Evolutionary conservation across 177 flowering plant species (phyloP).

Genomic region (Vitis hybrid): DNA sequence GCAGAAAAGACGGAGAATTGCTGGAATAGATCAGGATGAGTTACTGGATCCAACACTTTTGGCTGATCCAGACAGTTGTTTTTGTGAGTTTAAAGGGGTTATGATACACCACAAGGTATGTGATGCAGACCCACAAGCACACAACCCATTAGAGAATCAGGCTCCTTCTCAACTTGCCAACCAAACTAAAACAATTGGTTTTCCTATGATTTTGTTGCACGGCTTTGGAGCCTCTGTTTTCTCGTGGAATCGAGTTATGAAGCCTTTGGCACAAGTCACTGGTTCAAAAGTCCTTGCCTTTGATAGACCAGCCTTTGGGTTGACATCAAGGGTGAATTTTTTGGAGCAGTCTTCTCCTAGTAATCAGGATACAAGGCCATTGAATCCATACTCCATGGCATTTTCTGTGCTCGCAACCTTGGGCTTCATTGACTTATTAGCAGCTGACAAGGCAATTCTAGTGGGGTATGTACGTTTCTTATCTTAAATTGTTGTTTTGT

Average conservation of each 20-base stretch:
- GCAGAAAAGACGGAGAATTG: constrained; percentile 43
- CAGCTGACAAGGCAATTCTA: constrained; percentile 66
- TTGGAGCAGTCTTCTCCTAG: constrained; percentile 15
- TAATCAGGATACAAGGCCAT: constrained; percentile 25
- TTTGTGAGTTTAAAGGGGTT: constrained; percentile 75
- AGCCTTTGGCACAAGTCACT: constrained; percentile 55
- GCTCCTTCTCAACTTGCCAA: constrained; percentile 21
- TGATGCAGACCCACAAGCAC: constrained; percentile 28
- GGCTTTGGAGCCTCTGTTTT: constrained; percentile 96
- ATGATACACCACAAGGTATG: constrained; percentile 73
- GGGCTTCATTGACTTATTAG: constrained; percentile 63
- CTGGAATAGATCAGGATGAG: constrained; percentile 87
- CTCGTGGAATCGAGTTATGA: constrained; percentile 82
- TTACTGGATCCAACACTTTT: constrained; percentile 59
- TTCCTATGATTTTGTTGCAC: constrained; percentile 79
- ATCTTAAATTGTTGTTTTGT: not conserved
- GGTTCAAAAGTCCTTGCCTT: constrained; percentile 86
- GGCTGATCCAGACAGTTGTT: constrained; percentile 85
- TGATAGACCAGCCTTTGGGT: constrained; percentile 97
- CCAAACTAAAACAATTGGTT: constrained; percentile 19
- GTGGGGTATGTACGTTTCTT: constrained; percentile 59
- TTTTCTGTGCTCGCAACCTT: constrained; percentile 82
- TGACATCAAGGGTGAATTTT: constrained; percentile 62
- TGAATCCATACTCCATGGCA: constrained; percentile 80
- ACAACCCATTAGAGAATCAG: constrained; percentile 17